These are phyloP conservation scores for Corchorus olitorius DNA, from an alignment of 345 rosid species.

Conservation along the genomic window DNA sequence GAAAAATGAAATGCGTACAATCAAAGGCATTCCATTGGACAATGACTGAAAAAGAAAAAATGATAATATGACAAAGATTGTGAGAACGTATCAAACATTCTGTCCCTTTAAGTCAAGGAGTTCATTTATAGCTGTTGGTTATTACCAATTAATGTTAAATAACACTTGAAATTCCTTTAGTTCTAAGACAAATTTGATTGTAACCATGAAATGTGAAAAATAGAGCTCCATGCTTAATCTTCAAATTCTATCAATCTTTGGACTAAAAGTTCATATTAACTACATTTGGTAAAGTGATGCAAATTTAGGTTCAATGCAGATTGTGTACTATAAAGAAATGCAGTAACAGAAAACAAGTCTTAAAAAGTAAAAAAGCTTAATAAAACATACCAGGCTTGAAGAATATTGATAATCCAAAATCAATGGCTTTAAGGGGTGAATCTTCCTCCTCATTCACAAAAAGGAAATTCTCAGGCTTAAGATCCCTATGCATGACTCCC, in stretches of 20 bases:
- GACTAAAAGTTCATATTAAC: background rate
- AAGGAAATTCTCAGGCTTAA: slow-evolving; percentile 88
- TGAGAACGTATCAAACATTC: background rate
- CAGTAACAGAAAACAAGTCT: background rate
- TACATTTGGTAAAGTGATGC: background rate
- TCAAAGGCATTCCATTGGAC: background rate
- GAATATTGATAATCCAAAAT: slow-evolving; percentile 81
- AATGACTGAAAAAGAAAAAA: background rate
- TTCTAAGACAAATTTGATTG: background rate
- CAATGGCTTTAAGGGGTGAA: slow-evolving; percentile 79
- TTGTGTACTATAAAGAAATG: background rate
- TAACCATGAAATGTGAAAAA: background rate
- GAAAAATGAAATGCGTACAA: background rate
- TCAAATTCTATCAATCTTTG: background rate
- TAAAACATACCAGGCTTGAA: slow-evolving; percentile 67
- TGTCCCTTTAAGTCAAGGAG: background rate
- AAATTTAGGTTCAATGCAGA: background rate
- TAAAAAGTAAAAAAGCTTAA: background rate
- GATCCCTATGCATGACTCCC: slow-evolving; percentile 86
- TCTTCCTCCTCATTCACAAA: slow-evolving; percentile 66
- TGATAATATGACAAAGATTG: background rate
- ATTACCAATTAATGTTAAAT: background rate
- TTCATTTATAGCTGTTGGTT: background rate
- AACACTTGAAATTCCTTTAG: background rate
- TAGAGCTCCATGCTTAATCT: background rate